These are phyloP conservation scores for Fraxinus nigra DNA, from an alignment of 305 asterid species.

Conservation along the genomic window DNA sequence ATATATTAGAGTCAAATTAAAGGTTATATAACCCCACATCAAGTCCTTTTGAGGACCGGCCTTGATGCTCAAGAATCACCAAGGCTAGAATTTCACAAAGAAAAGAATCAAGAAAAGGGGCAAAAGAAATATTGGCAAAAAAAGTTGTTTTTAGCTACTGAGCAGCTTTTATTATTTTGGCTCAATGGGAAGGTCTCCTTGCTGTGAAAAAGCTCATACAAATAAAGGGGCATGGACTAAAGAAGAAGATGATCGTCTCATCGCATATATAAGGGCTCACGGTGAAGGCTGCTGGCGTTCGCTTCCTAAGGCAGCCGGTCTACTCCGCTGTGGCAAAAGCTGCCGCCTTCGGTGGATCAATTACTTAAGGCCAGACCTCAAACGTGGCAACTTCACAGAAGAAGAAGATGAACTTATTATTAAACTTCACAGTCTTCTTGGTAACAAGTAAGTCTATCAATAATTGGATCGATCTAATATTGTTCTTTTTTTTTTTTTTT, in stretches of 20 bases:
- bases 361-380: constrained; percentile 81
- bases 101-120: neutral
- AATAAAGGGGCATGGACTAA: constrained; percentile 95
- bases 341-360: constrained; percentile 87
- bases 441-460: constrained; percentile 59
- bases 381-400: constrained; percentile 72
- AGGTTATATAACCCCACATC: constrained; percentile 44
- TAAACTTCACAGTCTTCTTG: constrained; percentile 82
- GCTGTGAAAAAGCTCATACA: constrained; percentile 88
- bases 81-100: constrained; percentile 13
- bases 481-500: too few species aligned
- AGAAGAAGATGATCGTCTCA: constrained; percentile 82
- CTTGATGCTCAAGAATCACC: constrained; percentile 40
- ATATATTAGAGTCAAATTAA: neutral
- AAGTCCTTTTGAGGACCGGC: constrained; percentile 36
- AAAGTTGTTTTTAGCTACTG: neutral
- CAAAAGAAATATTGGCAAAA: neutral
- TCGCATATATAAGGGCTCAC: constrained; percentile 62
- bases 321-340: constrained; percentile 83
- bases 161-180: neutral
- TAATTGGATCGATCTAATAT: neutral
- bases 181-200: constrained; percentile 85
- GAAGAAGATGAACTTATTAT: constrained; percentile 81
- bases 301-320: constrained; percentile 86
- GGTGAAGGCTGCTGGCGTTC: constrained; percentile 98